Evolutionary conservation across 179 eudicot genomes (phyloP), one percentile per base, ranked within the genome.

Genomic region (Spergularia azorica): DNA sequence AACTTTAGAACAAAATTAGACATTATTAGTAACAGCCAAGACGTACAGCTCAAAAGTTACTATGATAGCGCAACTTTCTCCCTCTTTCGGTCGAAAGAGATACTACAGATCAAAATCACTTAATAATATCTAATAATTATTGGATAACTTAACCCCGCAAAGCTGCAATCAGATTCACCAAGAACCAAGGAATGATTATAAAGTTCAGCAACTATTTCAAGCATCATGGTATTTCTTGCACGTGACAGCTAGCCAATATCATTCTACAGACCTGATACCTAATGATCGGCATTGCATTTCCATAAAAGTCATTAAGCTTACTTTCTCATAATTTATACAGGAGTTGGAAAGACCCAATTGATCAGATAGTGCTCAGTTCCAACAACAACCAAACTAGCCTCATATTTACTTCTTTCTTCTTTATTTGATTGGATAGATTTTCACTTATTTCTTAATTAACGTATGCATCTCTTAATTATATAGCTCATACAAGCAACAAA

Each of bases 141-240:
- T 65, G 50, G 9, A 26, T 26, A 26, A 26, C 2, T 26, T 26
- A 26, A 26, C 32, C 32, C 32, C 32, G 32, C 32, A 26, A 26
- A 26, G 32, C 39, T 11, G 39, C 12, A 38, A 36, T 38, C 17
- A 7, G 14, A 38, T 32, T 64, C 48, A 36, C 48, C 48, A 10
- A 67, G 39, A 67, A 67, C 43, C 68, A 38, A 39, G 17, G 50
- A 64, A 38, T 41, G 41, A 67, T 41, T n/a, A 14, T 67, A 66
- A 62, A 43, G 32, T 41, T 16, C 12, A 16, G 21, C 8, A 41
- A 41, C 55, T 26, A 67, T 15, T 15, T 3, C 4, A 32, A 21
- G 36, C 10, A 11, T 21, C 9, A 32, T 63, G 41, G 41, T 26
- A 26, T 26, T 26, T 26, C 32, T 41, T 26, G 32, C 32, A 26